phyloP scores from a whole-genome alignment of 1,284 basidiomycete species.

The Takashimella tepidaria region DNA sequence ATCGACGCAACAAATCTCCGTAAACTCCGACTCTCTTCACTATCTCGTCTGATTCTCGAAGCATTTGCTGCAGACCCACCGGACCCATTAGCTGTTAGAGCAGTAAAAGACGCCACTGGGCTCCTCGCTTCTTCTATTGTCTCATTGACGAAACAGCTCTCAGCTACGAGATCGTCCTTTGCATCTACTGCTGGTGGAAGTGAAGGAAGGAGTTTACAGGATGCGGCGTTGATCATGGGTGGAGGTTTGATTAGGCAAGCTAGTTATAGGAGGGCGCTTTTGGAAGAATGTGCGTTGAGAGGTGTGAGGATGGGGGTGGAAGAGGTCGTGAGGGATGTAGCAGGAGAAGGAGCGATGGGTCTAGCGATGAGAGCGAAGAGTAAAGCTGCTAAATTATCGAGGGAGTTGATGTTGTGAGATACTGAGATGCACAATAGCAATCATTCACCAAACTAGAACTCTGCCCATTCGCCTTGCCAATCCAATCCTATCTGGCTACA shows the following conservation, averaged over 20 bases:
- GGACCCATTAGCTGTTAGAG: conserved; percentile 24
- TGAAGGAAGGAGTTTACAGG: conserved; percentile 1
- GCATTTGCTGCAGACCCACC: conserved; percentile 12
- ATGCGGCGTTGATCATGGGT: conserved; percentile 23
- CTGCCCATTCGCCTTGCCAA: no score
- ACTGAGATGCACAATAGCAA: no score
- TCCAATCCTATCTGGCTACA: no score
- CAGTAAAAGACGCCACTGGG: conserved; percentile 13
- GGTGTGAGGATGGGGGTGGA: conserved; percentile 23
- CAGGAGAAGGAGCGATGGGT: conserved; percentile 24
- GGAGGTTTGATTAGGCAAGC: conserved; percentile 32
- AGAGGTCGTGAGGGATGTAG: conserved; percentile 26
- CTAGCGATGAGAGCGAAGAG: conserved; percentile 12
- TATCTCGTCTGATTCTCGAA: conserved; percentile 20
- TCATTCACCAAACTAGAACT: no score
- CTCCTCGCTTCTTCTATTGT: conserved; percentile 21
- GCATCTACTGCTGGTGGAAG: not conserved
- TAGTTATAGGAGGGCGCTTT: conserved; percentile 20
- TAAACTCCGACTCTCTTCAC: conserved; percentile 27
- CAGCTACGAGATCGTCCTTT: not conserved
- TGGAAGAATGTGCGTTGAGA: conserved; percentile 12
- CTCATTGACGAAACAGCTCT: conserved; percentile 19
- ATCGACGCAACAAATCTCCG: conserved; percentile 28
- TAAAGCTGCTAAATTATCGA: not conserved
- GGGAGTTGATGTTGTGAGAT: not conserved